phyloP scores from a whole-genome alignment of 108 stramenopile species.

The Licmophora abbreviata region DNA sequence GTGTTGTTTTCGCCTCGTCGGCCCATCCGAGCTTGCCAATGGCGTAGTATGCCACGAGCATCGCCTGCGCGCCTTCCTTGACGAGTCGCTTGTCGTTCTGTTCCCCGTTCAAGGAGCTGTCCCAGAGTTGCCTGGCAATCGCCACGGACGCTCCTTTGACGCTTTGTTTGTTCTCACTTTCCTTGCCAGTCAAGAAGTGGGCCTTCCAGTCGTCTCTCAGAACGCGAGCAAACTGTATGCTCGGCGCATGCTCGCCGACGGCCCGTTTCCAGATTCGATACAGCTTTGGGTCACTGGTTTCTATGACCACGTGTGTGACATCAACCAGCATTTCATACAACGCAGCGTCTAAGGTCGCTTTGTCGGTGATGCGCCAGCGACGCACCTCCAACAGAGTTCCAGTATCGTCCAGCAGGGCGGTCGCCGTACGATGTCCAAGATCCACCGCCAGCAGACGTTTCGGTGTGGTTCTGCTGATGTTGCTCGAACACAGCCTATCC shows the following conservation, averaged over 20 bases:
- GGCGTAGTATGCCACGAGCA: constrained; percentile 26
- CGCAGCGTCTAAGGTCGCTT: background rate
- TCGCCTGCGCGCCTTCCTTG: constrained; percentile 40
- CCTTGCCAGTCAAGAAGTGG: constrained; percentile 22
- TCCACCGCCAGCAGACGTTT: constrained; percentile 30
- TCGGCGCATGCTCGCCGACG: constrained; percentile 6
- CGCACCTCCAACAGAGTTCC: constrained; percentile 16
- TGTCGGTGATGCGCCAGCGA: background rate
- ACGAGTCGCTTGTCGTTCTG: constrained; percentile 22
- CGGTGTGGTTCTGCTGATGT: background rate
- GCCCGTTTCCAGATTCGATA: constrained; percentile 19
- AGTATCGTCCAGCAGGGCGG: constrained; percentile 16
- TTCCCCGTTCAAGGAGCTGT: constrained; percentile 10
- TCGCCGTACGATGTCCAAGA: constrained; percentile 33
- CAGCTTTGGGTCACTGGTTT: constrained; percentile 25
- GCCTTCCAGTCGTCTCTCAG: constrained; percentile 39
- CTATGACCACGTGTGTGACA: constrained; percentile 37
- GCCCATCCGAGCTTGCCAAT: constrained; percentile 31
- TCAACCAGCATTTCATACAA: background rate
- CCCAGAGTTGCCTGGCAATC: constrained; percentile 37
- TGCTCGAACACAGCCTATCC: background rate
- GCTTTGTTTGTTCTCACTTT: constrained; percentile 10
- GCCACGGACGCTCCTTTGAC: constrained; percentile 36
- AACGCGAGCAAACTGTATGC: constrained; percentile 13
- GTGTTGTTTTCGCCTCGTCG: constrained; percentile 10